Evolutionary conservation across 306 rosid genomes (phyloP).

Genomic region (Corylus americana): DNA sequence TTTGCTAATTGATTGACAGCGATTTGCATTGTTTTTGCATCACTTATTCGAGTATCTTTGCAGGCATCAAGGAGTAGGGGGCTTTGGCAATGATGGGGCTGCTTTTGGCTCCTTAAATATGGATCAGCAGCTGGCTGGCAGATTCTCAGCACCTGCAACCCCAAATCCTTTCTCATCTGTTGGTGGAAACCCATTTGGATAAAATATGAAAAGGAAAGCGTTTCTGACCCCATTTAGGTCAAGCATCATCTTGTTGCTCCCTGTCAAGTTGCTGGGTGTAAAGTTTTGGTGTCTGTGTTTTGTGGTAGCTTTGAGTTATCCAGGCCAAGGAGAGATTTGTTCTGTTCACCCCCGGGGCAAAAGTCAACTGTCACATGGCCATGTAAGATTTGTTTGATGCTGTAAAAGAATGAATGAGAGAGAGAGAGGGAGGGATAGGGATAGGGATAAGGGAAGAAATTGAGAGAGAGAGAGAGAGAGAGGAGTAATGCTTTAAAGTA

Average conservation of each 20-base stretch:
- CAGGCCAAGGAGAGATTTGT: slow-evolving; percentile 34
- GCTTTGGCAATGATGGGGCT: slow-evolving; percentile 44
- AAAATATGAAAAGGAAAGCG: slow-evolving; percentile 23
- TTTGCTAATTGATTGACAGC: not conserved
- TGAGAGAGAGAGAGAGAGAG: slow-evolving; percentile 17
- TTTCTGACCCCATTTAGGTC: slow-evolving; percentile 30
- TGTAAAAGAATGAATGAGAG: slow-evolving; percentile 29
- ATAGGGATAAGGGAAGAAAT: slow-evolving; percentile 6
- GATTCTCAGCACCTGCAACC: slow-evolving; percentile 54
- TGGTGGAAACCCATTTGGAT: slow-evolving; percentile 90
- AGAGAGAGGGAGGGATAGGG: slow-evolving; percentile 11
- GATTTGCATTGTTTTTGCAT: slow-evolving; percentile 4
- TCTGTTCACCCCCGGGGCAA: slow-evolving; percentile 24
- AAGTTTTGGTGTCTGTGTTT: slow-evolving; percentile 41
- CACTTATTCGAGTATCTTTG: slow-evolving; percentile 16
- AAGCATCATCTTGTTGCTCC: slow-evolving; percentile 50
- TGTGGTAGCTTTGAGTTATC: slow-evolving; percentile 24
- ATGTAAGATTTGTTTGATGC: slow-evolving; percentile 49
- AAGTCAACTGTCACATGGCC: slow-evolving; percentile 36
- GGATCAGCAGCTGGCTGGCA: slow-evolving; percentile 54
- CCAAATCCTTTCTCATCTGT: slow-evolving; percentile 51
- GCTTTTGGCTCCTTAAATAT: slow-evolving; percentile 57
- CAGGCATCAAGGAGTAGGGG: slow-evolving; percentile 70
- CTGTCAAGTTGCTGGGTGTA: slow-evolving; percentile 47
- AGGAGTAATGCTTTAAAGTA: slow-evolving; percentile 28